These are phyloP conservation scores for Fusarium humuli DNA, from an alignment of 2,329 filamentous ascomycete species.

Conservation along the genomic window DNA sequence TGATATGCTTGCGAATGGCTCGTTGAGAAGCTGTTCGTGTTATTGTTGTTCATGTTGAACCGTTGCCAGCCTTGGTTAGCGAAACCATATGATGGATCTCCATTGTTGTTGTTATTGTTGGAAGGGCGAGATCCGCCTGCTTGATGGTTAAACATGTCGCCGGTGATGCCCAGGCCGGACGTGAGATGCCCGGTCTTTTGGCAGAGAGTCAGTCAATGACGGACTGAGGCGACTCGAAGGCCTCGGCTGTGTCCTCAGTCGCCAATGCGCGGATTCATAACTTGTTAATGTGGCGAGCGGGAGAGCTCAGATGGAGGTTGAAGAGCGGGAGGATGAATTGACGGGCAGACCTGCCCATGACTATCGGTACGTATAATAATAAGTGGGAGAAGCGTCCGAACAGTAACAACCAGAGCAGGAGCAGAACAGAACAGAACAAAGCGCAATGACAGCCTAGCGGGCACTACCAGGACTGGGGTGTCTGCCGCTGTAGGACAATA, in stretches of 20 bases:
- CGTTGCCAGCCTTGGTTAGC: constrained; percentile 50
- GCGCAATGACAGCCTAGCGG: constrained; percentile 21
- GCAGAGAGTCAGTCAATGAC: constrained; percentile 51
- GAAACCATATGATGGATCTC: constrained; percentile 49
- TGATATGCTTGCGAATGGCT: constrained; percentile 43
- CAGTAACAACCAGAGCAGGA: constrained; percentile 24
- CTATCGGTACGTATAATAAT: constrained; percentile 48
- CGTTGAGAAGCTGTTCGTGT: constrained; percentile 39
- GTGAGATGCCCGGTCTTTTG: constrained; percentile 50
- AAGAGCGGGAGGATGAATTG: constrained; percentile 48
- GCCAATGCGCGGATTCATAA: constrained; percentile 53
- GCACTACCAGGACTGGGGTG: constrained; percentile 30
- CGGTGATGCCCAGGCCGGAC: constrained; percentile 48
- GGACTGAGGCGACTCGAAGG: constrained; percentile 55
- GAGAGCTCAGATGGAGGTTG: constrained; percentile 50
- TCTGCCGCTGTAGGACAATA: constrained; percentile 34
- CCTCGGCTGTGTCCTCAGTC: constrained; percentile 53
- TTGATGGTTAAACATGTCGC: constrained; percentile 55
- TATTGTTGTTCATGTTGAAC: constrained; percentile 45
- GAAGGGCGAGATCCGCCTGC: constrained; percentile 49
- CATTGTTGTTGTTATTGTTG: constrained; percentile 45
- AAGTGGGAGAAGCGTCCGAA: constrained; percentile 34
- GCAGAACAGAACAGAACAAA: constrained; percentile 34
- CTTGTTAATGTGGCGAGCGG: constrained; percentile 51
- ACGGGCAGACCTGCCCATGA: constrained; percentile 54